Base-by-base conservation (phyloP, 2,329 filamentous ascomycete species). In the Teratosphaeria gauchensis region DNA sequence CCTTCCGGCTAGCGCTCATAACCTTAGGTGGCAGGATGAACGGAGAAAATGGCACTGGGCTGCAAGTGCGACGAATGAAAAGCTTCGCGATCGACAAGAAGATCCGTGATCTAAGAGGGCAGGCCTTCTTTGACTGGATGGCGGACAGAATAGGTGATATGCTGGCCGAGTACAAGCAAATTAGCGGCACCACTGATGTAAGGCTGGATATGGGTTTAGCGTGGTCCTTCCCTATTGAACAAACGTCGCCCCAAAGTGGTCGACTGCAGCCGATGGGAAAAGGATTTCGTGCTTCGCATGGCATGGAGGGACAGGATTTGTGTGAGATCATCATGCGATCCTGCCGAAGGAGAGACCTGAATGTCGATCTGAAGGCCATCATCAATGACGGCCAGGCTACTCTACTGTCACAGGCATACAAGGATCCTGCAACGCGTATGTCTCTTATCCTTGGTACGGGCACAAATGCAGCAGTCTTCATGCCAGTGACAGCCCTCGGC, bases 171-270 rank as follows among this genome's bases (percentile, higher is more conserved):
- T 73, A 76, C 57, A 76, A 70, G 52, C 69, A 72, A 55, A 68
- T 67, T 56, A 66, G 66, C n/a, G 66, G 69, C 53, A 67, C 65
- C 4, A 62, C 64, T 1, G 62, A 67, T 14, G 69, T 69, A 3
- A 75, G 74, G 11, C 71, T 86, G 58, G 75, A 78, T 4, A 82
- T 86, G 77, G 84, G 84, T 3, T 65, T 87, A 62, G 82, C 84
- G 2, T 87, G 84, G 84, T 85, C 84, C 2, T 86, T 87, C 69
- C 84, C 84, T 0, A 78, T 87, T 57, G 81, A 85, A 71, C 83
- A 86, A 72, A 86, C 83, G 4, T 85, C 82, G 12, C 77, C 78
- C 58, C 76, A 79, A 56, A 81, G 76, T 53, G 84, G 82, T 6
- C 78, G 77, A 52, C 72, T 86, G 21, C 75, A 84, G 56, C 77